phyloP scores from a whole-genome alignment of 2,329 filamentous ascomycete species.

The Colletotrichum sp. region DNA sequence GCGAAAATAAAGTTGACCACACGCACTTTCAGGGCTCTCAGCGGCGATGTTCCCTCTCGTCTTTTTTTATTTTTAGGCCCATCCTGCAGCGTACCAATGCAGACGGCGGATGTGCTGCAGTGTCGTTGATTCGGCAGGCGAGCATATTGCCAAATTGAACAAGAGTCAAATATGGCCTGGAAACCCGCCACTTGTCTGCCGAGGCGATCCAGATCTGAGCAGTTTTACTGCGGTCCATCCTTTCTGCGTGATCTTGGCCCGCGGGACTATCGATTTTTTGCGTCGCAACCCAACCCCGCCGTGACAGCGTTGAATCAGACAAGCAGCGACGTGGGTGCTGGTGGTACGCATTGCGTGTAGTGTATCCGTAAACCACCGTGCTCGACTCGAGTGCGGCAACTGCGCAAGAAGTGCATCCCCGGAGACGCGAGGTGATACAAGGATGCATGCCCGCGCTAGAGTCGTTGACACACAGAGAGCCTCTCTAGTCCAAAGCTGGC shows the following conservation, averaged over 20 bases:
- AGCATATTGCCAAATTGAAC: background rate
- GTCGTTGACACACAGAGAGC: background rate
- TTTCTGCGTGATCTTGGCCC: background rate
- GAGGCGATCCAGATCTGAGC: background rate
- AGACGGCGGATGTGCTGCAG: background rate
- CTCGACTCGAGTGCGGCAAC: background rate
- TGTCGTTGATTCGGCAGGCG: background rate
- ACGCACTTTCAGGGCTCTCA: background rate
- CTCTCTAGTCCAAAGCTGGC: background rate
- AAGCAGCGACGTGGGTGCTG: background rate
- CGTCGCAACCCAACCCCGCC: background rate
- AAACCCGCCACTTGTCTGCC: background rate
- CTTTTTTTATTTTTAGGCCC: constrained; percentile 13
- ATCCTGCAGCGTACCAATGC: constrained; percentile 8
- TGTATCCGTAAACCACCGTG: background rate
- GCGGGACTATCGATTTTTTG: constrained; percentile 2
- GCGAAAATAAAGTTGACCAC: constrained; percentile 17
- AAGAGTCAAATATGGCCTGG: background rate
- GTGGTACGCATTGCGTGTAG: background rate
- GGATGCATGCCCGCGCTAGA: background rate
- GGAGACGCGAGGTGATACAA: constrained; percentile 7
- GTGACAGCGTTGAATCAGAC: background rate
- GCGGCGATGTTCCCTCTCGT: background rate
- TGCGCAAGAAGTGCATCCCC: background rate
- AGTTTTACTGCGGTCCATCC: background rate